A percentile compares a stretch with the other conserved stretches of the same genome.
Evolutionary conservation across 495 filamentous ascomycete species (phyloP).

Genomic region (Aspergillus avenaceus): DNA sequence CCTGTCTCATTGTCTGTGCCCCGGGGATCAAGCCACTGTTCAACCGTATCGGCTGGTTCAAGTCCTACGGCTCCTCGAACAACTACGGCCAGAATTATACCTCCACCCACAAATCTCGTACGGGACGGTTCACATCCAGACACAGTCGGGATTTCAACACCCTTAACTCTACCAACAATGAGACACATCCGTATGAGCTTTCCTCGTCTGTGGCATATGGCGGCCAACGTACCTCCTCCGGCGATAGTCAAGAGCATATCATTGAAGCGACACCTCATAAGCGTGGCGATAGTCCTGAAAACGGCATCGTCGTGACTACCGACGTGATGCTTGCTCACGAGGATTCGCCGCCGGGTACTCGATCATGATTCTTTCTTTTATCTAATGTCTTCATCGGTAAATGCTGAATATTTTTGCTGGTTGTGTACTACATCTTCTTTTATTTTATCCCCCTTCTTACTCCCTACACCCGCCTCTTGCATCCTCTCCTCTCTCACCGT

Average conservation of each 20-base stretch:
- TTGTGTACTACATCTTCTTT: no score
- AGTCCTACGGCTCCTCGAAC: neutral
- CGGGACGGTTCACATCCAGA: neutral
- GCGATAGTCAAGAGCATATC: constrained; percentile 4
- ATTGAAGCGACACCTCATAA: neutral
- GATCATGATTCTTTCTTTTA: no score
- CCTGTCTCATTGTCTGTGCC: constrained; percentile 7
- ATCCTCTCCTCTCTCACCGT: no score
- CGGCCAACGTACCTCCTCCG: neutral
- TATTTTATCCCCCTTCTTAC: no score
- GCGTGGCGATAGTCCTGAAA: neutral
- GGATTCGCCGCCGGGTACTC: neutral
- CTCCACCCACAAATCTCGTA: neutral
- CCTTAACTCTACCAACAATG: neutral
- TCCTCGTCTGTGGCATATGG: neutral
- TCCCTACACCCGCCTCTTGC: no score
- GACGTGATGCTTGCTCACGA: neutral
- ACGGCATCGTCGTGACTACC: constrained; percentile 2
- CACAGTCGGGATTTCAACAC: neutral
- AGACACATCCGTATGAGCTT: neutral
- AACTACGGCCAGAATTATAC: neutral
- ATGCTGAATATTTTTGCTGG: no score
- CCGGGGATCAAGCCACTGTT: constrained; percentile 15
- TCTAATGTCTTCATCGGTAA: no score
- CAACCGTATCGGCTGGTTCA: constrained; percentile 2